Base-by-base conservation (phyloP, 2,329 filamentous ascomycete species). In the Penicillium sp. region DNA sequence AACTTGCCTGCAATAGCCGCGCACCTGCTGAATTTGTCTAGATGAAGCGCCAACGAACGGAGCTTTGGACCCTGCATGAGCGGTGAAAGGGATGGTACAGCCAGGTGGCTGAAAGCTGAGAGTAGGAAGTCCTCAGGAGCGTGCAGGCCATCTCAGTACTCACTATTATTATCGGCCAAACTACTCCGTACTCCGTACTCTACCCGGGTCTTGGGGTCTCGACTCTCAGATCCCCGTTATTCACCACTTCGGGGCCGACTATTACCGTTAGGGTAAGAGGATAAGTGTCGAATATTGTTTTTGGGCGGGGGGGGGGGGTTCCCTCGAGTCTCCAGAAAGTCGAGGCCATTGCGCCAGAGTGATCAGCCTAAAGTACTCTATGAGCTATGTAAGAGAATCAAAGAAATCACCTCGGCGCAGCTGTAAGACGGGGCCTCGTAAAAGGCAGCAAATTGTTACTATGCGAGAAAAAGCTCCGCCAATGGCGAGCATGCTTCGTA, bases 391-490 rank as follows among this genome's bases (percentile, higher is more conserved):
- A 24, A 10, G 6, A 22, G 39, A 19, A 10, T 11, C 6, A 16
- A 19, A 10, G 1, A n/a, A n/a, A 10, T 27, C 14, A n/a, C 24
- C 16, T 31, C 7, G 43, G 24, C 43, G 18, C 31, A 6, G 43
- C 43, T 31, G 14, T n/a, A 27, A 14, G 46, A 13, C 6, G 16
- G n/a, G 6, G 16, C 36, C 22, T 36, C 35, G 24, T 43, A 16
- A 16, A 33, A 2, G n/a, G 18, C 50, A 22, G 16, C 36, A 16
- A 43, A 43, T 14, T 19, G 39, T 4, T 52, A 35, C 37, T 52
- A 52, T 52, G 50, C 37, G 50, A 52, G 37, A 41, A 52, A 43
- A 18, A 52, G 3, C 24, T 52, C 37, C 37, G 50, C 50, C 50
- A 52, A 52, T 52, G n/a, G 50, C 24, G 16, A 33, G 44, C 43